phyloP scores from a whole-genome alignment of 176 grass and related monocot genomes.

The Juncus effusus region DNA sequence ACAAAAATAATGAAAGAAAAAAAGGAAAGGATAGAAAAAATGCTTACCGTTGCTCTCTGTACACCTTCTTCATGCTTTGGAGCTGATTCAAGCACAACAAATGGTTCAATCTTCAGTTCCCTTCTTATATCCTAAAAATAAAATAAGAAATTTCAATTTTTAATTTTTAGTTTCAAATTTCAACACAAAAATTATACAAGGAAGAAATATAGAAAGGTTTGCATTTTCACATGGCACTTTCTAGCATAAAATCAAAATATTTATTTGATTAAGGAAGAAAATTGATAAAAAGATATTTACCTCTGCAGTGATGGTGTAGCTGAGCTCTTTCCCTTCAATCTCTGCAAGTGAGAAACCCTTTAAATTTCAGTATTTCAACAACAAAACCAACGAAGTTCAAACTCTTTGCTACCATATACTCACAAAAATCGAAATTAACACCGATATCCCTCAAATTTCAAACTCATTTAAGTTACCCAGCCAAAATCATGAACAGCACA shows the following conservation, averaged over 20 bases:
- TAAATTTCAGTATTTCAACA: neutral
- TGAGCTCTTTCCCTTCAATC: slow-evolving; percentile 54
- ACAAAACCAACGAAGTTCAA: too few species aligned
- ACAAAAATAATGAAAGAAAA: neutral
- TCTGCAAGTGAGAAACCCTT: slow-evolving; percentile 31
- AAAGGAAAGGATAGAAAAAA: neutral
- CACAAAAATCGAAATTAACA: neutral
- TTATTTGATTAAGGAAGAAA: too few species aligned
- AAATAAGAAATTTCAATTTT: slow-evolving; percentile 1
- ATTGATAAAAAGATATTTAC: slow-evolving; percentile 9
- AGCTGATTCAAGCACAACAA: slow-evolving; percentile 42
- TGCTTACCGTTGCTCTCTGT: slow-evolving; percentile 47
- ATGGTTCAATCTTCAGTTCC: slow-evolving; percentile 49
- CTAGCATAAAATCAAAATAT: too few species aligned
- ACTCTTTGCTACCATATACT: too few species aligned
- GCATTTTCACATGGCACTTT: too few species aligned
- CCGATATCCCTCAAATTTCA: too few species aligned
- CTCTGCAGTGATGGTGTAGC: slow-evolving; percentile 52
- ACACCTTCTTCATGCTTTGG: slow-evolving; percentile 28
- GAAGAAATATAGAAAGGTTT: too few species aligned
- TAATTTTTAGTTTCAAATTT: too few species aligned
- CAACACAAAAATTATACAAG: too few species aligned
- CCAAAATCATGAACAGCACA: neutral
- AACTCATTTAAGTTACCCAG: neutral
- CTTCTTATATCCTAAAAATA: slow-evolving; percentile 66